Evolutionary conservation across 2,329 filamentous ascomycete species (phyloP), one percentile per base, ranked within the genome.

Genomic region (Colletotrichum incanum): DNA sequence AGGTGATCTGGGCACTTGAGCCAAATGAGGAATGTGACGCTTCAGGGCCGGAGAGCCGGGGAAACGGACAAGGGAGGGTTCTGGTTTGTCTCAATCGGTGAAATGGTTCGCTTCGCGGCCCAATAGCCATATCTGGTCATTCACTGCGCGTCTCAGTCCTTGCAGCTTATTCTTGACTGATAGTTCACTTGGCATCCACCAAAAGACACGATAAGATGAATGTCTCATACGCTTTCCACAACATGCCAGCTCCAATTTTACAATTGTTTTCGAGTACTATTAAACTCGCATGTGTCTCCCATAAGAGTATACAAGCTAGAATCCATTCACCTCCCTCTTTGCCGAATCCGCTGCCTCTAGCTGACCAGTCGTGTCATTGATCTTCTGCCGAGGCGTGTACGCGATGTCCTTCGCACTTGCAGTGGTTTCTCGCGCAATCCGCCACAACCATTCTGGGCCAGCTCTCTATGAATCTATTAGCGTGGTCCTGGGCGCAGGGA

Each of bases 401-500:
- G 9, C 5, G 11, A 72, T 50, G 18, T 69, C 52, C 26, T 64
- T 69, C 1, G 59, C 50, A 16, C 41, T 69, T 0, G 39, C 69
- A 14, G 69, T 69, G 1, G 69, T 69, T 16, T 72, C 69, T 20
- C 69, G 47, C 7, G 31, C 69, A 14, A 64, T 18, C 5, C 69
- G 59, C 69, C 69, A 74, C 5, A 76, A 6, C 77, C 77, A 78
- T 9, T 76, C 74, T 1, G 77, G 77, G 3, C 73, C 74, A 8
- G 67, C 77, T 37, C 76, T 66, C 76, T 78, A 37, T 31, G 6
- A 34, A 39, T 2, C 20, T 23, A 43, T 70, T 39, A 71, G 64
- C 18, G 2, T 20, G 9, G 37, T 54, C 20, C n/a, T 12, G 12
- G 0, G 5, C 7, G 3, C 34, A 2, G 6, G 23, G 1, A 5